Base-by-base conservation (phyloP, 2,329 filamentous ascomycete genomes). In the Fusarium denticulatum region DNA sequence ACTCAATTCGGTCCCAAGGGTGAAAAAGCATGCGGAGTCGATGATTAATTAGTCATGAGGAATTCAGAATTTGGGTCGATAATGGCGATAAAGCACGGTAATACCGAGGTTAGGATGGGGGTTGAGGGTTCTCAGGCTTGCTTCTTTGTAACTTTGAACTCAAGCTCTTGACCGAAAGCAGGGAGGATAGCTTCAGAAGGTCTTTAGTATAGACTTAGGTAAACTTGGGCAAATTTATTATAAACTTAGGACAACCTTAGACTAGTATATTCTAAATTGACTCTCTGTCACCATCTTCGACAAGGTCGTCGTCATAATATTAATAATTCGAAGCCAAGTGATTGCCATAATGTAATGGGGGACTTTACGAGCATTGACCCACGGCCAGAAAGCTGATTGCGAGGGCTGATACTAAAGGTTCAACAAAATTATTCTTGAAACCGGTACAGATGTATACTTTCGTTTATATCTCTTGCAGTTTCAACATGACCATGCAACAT, bases 301-400 rank as follows among this genome's bases (percentile, higher is more conserved):
- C 40, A 62, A 87, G 50, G 86, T 75, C 76, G 88, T 84, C 84
- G 6, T 28, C 18, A 24, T 20, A 20, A 3, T 1, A 26, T 30
- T 50, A 14, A 2, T 6, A 20, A 2, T 4, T 50, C 5, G 9
- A 34, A 24, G 30, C 11, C 9, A 11, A 11, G n/a, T 15, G 9
- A 24, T 24, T 24, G 12, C 11, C 12, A 11, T 24, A 20, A 3
- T 34, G 30, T 11, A 20, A 20, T 10, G 12, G 18, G 12, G 14
- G 30, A 24, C 16, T 14, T 50, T 50, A 0, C 3, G 22, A 16
- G 7, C 12, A 20, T 32, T 7, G 6, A 20, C 12, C n/a, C 6
- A 20, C 6, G 16, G 3, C 16, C 5, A 50, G 5, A 34, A n/a
- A 18, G 16, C 12, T 18, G n/a, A 49, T 13, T 9, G 1, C 7